These are phyloP conservation scores for Synchytrium microbalum DNA, from an alignment of 371 early-diverging fungal genomes.

Conservation along the genomic window DNA sequence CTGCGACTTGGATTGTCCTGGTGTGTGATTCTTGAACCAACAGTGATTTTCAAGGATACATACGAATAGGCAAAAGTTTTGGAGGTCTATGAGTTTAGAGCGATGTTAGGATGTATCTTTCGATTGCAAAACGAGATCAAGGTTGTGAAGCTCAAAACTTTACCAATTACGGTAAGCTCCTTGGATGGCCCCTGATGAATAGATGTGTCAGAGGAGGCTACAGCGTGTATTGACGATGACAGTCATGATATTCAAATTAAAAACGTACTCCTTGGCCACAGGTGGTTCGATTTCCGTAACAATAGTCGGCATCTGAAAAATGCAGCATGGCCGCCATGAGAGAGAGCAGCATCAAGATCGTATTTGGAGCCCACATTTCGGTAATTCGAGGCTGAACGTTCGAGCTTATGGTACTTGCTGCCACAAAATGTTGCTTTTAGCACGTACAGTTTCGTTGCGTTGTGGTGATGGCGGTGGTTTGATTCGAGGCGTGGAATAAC, in stretches of 20 bases:
- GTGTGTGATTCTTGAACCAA: too few relatives aligned
- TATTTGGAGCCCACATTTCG: too few relatives aligned
- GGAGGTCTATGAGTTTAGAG: not conserved
- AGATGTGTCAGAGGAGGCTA: not conserved
- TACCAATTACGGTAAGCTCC: not conserved
- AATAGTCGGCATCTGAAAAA: not conserved
- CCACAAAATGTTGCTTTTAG: not conserved
- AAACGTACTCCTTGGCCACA: not conserved
- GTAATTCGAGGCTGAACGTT: not conserved
- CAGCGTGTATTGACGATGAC: not conserved
- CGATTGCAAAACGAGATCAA: not conserved
- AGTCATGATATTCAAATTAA: not conserved
- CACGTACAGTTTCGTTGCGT: not conserved
- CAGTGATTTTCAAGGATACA: too few relatives aligned
- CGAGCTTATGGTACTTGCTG: not conserved
- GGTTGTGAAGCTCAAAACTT: not conserved
- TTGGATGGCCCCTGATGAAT: not conserved
- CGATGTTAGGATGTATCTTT: not conserved
- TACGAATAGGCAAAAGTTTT: not conserved
- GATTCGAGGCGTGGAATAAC: not conserved
- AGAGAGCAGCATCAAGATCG: not conserved
- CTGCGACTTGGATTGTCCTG: too few relatives aligned
- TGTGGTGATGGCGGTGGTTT: not conserved
- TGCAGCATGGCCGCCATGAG: not conserved
- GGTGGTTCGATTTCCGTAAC: not conserved